Evolutionary conservation across 2,329 filamentous ascomycete species (phyloP), one percentile per base, ranked within the genome.

Genomic region (Tetracladium maxilliforme): DNA sequence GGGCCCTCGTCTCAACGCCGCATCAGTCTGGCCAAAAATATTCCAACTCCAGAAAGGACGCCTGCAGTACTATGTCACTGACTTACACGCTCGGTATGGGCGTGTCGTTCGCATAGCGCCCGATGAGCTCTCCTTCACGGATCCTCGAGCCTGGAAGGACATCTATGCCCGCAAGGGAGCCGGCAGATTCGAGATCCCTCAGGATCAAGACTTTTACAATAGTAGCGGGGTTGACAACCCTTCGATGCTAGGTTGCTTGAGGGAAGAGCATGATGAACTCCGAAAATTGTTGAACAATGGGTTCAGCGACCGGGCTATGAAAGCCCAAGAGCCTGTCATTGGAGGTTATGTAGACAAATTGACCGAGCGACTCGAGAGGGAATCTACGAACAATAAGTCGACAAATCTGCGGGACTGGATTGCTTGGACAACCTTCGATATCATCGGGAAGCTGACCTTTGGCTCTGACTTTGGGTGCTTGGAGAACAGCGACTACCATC

Each of bases 361-460:
- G 12, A 32, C 51, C n/a, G 28, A 34, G 6, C 33, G 34, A 18
- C 23, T 47, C 10, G 27, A 33, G 9, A 27, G 26, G 7, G 27
- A 36, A 21, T 25, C 32, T 14, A 28, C 24, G 5, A 27, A 31
- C 7, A n/a, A n/a, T n/a, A 18, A 33, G 15, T 15, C 23, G n/a
- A 39, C 30, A 21, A 34, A 35, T 13, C 37, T 51, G 32, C 38
- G 35, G 10, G 37, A 47, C 25, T 52, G 48, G 45, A 45, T 38
- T 29, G 46, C 50, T 26, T 50, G 45, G 30, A 39, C 46, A 4
- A 47, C 52, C 3, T 55, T 58, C 33, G 54, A 56, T 36, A 45
- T 56, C 19, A 49, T 55, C 23, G 55, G 54, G 12, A 56, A 61
- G 33, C 44, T 62, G 30, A 49, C 56, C 0, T 61, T 61, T 34